These are phyloP conservation scores for Sordariomycetes sp. DNA, from an alignment of 2,329 filamentous ascomycete species.

Conservation along the genomic window DNA sequence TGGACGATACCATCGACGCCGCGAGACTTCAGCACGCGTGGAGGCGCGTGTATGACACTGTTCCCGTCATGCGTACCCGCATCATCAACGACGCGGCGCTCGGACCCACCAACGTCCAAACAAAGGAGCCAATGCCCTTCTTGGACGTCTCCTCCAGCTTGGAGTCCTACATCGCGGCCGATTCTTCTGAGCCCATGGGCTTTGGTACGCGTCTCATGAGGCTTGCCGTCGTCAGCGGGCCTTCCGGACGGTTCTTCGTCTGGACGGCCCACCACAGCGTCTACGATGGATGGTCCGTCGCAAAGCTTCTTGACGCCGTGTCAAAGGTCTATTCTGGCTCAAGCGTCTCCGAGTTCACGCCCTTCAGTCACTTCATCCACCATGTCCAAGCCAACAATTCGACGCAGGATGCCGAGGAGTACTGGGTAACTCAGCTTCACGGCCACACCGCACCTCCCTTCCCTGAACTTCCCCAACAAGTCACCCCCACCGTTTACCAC, in stretches of 20 bases:
- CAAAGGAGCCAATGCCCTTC: slow-evolving; percentile 22
- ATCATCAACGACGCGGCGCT: slow-evolving; percentile 29
- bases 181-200: slow-evolving; percentile 25
- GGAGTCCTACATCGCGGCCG: slow-evolving; percentile 23
- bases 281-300: slow-evolving; percentile 45
- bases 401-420: slow-evolving; percentile 22
- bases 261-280: slow-evolving; percentile 40
- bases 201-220: slow-evolving; percentile 30
- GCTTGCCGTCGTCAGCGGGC: slow-evolving; percentile 25
- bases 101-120: slow-evolving; percentile 32
- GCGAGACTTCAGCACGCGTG: slow-evolving; percentile 27
- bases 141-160: slow-evolving; percentile 17
- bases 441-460: slow-evolving; percentile 32
- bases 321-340: slow-evolving; percentile 29
- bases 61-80: slow-evolving; percentile 31
- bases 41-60: slow-evolving; percentile 20
- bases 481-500: slow-evolving; percentile 35
- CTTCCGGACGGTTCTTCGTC: slow-evolving; percentile 25
- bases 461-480: slow-evolving; percentile 27
- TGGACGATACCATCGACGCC: slow-evolving; percentile 20
- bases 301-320: slow-evolving; percentile 31
- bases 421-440: slow-evolving; percentile 30
- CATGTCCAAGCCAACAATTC: slow-evolving; percentile 26
- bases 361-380: slow-evolving; percentile 34
- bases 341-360: neutral